A percentile compares a stretch with the other conserved stretches of the same genome.
phyloP scores from a whole-genome alignment of 352 stramenopile species.

The Globisporangium okanoganense region DNA sequence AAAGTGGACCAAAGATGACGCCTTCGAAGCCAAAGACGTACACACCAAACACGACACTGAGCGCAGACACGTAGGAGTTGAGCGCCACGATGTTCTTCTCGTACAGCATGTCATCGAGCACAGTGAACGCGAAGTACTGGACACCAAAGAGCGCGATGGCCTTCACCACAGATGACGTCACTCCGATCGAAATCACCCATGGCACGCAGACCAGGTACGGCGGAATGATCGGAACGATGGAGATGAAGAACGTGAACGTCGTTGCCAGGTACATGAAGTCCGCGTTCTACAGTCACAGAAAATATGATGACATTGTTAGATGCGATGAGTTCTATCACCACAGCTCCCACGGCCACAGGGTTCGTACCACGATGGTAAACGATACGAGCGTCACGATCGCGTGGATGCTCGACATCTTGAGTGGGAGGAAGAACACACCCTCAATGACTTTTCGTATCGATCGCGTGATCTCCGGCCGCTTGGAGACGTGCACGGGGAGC shows the following conservation, averaged over 20 bases:
- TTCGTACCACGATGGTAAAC: conserved; percentile 75
- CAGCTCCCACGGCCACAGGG: background rate
- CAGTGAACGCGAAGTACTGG: conserved; percentile 82
- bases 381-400: conserved; percentile 87
- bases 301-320: background rate
- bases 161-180: conserved; percentile 80
- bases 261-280: conserved; percentile 87
- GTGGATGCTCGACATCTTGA: conserved; percentile 88
- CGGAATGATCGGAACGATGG: conserved; percentile 85
- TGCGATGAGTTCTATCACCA: background rate
- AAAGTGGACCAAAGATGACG: conserved; percentile 82
- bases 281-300: conserved; percentile 42
- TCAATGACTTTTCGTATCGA: conserved; percentile 81
- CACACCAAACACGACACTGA: conserved; percentile 84
- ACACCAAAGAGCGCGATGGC: conserved; percentile 74
- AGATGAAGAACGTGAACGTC: conserved; percentile 86
- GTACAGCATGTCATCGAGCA: conserved; percentile 87
- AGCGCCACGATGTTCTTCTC: conserved; percentile 84
- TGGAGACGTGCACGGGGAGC: conserved; percentile 70
- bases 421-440: conserved; percentile 82
- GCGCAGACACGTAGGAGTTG: conserved; percentile 82
- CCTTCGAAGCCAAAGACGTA: conserved; percentile 88
- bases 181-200: conserved; percentile 75
- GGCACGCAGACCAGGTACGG: conserved; percentile 83
- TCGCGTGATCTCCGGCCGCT: conserved; percentile 60